A percentile compares a stretch with the other conserved stretches of the same genome.
Conservation (phyloP, 2,329 filamentous ascomycete genomes). For the Tolypocladium tundrense region DNA sequence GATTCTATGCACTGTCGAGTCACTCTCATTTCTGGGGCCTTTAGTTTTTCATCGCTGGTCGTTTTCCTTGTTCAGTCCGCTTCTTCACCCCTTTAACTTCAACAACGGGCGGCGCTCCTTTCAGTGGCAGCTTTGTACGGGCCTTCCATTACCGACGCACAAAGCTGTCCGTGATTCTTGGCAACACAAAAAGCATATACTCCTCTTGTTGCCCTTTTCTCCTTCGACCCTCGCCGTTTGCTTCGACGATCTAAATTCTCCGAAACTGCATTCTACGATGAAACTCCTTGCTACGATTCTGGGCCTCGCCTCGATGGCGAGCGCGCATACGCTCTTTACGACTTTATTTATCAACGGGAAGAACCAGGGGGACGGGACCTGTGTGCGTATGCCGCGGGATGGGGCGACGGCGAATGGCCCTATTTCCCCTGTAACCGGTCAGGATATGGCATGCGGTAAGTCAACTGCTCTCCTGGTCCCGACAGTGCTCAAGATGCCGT, state of each 20-base stretch:
- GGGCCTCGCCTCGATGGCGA: conserved; percentile 25
- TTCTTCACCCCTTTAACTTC: not conserved
- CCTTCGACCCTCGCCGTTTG: too few relatives aligned
- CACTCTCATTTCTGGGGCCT: too few relatives aligned
- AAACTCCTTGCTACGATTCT: conserved; percentile 20
- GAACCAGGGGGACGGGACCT: conserved; percentile 60
- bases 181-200: not conserved
- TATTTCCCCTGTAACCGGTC: conserved; percentile 43
- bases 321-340: conserved; percentile 53
- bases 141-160: not conserved
- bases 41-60: not conserved
- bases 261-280: conserved; percentile 21
- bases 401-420: conserved; percentile 43
- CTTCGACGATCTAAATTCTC: not conserved
- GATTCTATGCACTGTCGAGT: too few relatives aligned
- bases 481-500: not conserved
- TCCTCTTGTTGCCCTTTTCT: not conserved
- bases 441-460: conserved; percentile 63
- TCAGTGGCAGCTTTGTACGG: not conserved
- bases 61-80: not conserved
- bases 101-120: not conserved
- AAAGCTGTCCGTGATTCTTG: not conserved
- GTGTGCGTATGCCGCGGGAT: conserved; percentile 55
- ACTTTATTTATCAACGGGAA: conserved; percentile 51
- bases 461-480: conserved; percentile 1